phyloP scores from a whole-genome alignment of 495 filamentous ascomycete species.

The Neurospora cerealis region DNA sequence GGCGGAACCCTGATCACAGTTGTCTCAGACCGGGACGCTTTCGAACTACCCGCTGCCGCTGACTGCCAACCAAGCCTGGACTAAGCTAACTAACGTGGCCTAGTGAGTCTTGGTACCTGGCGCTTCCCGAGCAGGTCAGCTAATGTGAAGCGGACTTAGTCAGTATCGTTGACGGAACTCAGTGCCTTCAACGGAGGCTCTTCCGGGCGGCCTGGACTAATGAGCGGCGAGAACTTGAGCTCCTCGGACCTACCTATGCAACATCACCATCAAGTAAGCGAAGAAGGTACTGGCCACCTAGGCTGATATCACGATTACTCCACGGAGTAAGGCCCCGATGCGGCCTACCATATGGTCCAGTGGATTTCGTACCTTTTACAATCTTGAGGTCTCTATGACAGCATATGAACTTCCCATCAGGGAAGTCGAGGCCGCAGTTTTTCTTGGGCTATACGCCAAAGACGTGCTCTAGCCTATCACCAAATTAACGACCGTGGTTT shows the following conservation, averaged over 20 bases:
- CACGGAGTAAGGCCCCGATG: neutral
- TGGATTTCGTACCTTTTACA: neutral
- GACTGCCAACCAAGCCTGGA: neutral
- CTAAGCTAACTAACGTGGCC: neutral
- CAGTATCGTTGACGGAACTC: neutral
- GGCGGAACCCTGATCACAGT: neutral
- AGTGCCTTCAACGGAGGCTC: neutral
- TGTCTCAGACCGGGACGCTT: neutral
- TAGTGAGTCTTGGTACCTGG: neutral
- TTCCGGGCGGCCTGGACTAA: neutral
- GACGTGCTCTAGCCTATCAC: neutral
- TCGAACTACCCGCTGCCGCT: neutral
- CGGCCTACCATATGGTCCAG: neutral
- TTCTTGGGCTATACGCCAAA: neutral
- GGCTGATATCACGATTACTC: neutral
- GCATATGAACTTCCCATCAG: neutral
- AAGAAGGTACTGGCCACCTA: neutral
- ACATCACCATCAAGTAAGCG: neutral
- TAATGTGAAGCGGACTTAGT: neutral
- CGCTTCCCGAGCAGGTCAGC: neutral
- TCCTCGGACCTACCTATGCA: neutral
- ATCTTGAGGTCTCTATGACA: neutral
- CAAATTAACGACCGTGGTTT: neutral
- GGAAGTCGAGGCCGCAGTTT: neutral
- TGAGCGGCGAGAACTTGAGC: neutral